Evolutionary conservation across 2,329 filamentous ascomycete genomes (phyloP).

Genomic region (Cladosporium sp.): DNA sequence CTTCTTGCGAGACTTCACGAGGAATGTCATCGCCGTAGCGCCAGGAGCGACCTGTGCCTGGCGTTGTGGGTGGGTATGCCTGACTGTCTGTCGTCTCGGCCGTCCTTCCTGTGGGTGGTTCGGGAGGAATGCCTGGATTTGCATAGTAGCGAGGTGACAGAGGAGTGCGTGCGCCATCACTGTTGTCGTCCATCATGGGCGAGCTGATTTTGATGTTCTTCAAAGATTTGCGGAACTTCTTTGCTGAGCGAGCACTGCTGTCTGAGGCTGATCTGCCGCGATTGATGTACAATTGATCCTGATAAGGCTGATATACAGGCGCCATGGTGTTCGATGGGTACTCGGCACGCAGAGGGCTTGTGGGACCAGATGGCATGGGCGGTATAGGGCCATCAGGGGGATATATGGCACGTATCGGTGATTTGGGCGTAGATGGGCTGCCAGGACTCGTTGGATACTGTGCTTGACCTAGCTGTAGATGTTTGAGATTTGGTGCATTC

Average conservation of each 20-base stretch:
- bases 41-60: slow-evolving; percentile 26
- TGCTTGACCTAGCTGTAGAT: slow-evolving; percentile 18
- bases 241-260: slow-evolving; percentile 6
- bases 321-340: slow-evolving; percentile 14
- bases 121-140: slow-evolving; percentile 52
- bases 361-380: slow-evolving; percentile 19
- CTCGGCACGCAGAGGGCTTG: slow-evolving; percentile 26
- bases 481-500: slow-evolving; percentile 21
- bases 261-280: slow-evolving; percentile 5
- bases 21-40: slow-evolving; percentile 16
- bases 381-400: slow-evolving; percentile 33
- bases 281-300: not conserved
- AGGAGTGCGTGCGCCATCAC: slow-evolving; percentile 47
- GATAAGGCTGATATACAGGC: slow-evolving; percentile 1
- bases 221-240: slow-evolving; percentile 35
- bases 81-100: slow-evolving; percentile 27
- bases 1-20: not conserved
- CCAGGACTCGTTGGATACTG: slow-evolving; percentile 28
- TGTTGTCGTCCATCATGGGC: slow-evolving; percentile 43
- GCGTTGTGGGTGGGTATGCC: slow-evolving; percentile 26
- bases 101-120: slow-evolving; percentile 38
- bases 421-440: slow-evolving; percentile 32
- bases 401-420: slow-evolving; percentile 47
- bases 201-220: slow-evolving; percentile 57
- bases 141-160: slow-evolving; percentile 53